Evolutionary conservation across 2,329 filamentous ascomycete species (phyloP).

Genomic region (Neodidymelliopsis sp.): DNA sequence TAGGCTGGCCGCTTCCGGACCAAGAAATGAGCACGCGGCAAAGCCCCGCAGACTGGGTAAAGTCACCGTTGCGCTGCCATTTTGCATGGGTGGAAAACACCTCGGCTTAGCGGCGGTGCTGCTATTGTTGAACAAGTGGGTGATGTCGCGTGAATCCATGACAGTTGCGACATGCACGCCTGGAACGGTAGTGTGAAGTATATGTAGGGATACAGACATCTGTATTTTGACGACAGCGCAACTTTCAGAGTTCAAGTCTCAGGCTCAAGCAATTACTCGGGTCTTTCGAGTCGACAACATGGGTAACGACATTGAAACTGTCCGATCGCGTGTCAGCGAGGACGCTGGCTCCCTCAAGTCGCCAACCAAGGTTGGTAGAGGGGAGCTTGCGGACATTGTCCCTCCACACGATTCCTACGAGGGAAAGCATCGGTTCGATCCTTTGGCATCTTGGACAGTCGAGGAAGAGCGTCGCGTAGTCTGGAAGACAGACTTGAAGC

Average conservation of each 20-base stretch:
- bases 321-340: conserved; percentile 29
- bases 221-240: conserved; percentile 1
- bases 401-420: conserved; percentile 59
- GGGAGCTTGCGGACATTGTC: conserved; percentile 37
- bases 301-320: conserved; percentile 38
- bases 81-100: conserved; percentile 12
- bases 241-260: neutral
- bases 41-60: conserved; percentile 13
- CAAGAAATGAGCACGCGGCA: conserved; percentile 11
- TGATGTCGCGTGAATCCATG: conserved; percentile 20
- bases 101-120: conserved; percentile 23
- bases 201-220: conserved; percentile 4
- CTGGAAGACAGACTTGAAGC: conserved; percentile 54
- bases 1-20: conserved; percentile 5
- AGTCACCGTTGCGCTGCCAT: neutral
- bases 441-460: conserved; percentile 61
- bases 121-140: conserved; percentile 23
- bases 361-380: conserved; percentile 35
- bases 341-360: conserved; percentile 35
- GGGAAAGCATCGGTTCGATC: conserved; percentile 65
- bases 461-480: conserved; percentile 64
- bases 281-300: conserved; percentile 13
- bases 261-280: neutral
- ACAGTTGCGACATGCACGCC: conserved; percentile 34
- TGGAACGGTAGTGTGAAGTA: neutral